Evolutionary conservation across 2,329 filamentous ascomycete genomes (phyloP).

Genomic region (Fusarium denticulatum): DNA sequence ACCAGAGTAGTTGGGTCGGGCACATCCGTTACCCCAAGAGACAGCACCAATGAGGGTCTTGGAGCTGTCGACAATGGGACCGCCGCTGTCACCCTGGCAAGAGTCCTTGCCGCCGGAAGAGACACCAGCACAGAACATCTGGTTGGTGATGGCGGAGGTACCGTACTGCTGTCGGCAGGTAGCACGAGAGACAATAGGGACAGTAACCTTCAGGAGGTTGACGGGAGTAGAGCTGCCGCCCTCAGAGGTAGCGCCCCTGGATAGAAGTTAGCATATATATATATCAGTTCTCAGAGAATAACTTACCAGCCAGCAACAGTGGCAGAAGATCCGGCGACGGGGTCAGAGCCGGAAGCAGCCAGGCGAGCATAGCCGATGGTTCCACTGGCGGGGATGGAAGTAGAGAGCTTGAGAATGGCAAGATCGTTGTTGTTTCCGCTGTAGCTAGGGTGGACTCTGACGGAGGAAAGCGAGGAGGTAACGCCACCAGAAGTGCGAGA

Average conservation of each 20-base stretch:
- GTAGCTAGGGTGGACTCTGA: slow-evolving; percentile 42
- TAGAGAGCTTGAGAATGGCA: slow-evolving; percentile 45
- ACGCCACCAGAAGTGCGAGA: slow-evolving; percentile 43
- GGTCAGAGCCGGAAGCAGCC: slow-evolving; percentile 41
- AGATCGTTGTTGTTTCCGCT: slow-evolving; percentile 41
- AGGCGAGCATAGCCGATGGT: slow-evolving; percentile 42
- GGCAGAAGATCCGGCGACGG: slow-evolving; percentile 26
- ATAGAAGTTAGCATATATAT: not conserved
- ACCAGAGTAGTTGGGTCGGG: slow-evolving; percentile 37
- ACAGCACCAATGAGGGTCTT: slow-evolving; percentile 42
- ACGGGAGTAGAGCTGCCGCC: slow-evolving; percentile 18
- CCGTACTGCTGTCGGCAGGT: slow-evolving; percentile 41
- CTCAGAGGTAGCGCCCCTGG: slow-evolving; percentile 39
- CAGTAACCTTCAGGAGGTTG: slow-evolving; percentile 45
- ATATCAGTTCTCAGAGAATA: fast-evolving
- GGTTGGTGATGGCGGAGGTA: slow-evolving; percentile 38
- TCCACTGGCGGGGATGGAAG: slow-evolving; percentile 15
- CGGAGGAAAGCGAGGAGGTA: slow-evolving; percentile 36
- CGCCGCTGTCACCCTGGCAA: slow-evolving; percentile 48
- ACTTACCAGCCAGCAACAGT: slow-evolving; percentile 46
- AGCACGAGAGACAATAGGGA: slow-evolving; percentile 44
- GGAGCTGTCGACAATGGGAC: slow-evolving; percentile 43
- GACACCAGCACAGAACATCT: slow-evolving; percentile 48
- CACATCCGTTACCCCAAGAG: slow-evolving; percentile 47
- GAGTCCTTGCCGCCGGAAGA: slow-evolving; percentile 44